Evolutionary conservation across 1,284 basidiomycete species (phyloP).

Genomic region (Tylopilus sp.): DNA sequence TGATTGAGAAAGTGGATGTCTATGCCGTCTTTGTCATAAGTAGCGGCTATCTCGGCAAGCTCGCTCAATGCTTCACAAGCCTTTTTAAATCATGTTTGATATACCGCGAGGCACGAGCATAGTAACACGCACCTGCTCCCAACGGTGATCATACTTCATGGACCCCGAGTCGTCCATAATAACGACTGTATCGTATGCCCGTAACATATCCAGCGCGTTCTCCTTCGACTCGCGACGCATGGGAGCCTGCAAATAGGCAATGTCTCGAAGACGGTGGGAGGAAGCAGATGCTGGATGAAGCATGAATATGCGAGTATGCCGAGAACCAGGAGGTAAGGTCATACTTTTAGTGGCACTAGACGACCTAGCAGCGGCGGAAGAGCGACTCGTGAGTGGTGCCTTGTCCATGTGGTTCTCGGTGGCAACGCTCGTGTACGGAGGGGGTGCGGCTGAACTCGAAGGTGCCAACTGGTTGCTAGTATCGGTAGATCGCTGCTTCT

Average conservation of each 20-base stretch:
- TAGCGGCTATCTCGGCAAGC: slow-evolving; percentile 40
- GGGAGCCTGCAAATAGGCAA: slow-evolving; percentile 28
- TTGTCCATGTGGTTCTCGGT: slow-evolving; percentile 3
- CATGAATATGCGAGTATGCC: slow-evolving; percentile 24
- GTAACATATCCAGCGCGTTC: slow-evolving; percentile 44
- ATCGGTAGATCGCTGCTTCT: slow-evolving; percentile 4
- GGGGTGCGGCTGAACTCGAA: slow-evolving; percentile 15
- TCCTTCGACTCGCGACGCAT: slow-evolving; percentile 35
- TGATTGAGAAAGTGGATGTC: slow-evolving; percentile 50
- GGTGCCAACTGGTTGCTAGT: neutral
- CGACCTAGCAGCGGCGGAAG: slow-evolving; percentile 8
- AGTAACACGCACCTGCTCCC: slow-evolving; percentile 43
- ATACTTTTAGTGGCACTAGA: slow-evolving; percentile 16
- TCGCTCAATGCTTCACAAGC: slow-evolving; percentile 39
- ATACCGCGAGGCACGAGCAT: neutral
- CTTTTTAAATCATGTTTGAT: slow-evolving; percentile 1
- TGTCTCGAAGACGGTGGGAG: slow-evolving; percentile 17
- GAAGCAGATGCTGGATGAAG: slow-evolving; percentile 21
- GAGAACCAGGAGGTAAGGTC: slow-evolving; percentile 20
- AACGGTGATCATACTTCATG: slow-evolving; percentile 45
- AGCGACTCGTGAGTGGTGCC: neutral
- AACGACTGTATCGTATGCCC: slow-evolving; percentile 52
- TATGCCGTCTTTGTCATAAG: slow-evolving; percentile 47
- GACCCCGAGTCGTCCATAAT: slow-evolving; percentile 60
- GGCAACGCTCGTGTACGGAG: slow-evolving; percentile 19